Evolutionary conservation across 1,284 basidiomycete species (phyloP).

Genomic region (Cryptococcus neoformans): DNA sequence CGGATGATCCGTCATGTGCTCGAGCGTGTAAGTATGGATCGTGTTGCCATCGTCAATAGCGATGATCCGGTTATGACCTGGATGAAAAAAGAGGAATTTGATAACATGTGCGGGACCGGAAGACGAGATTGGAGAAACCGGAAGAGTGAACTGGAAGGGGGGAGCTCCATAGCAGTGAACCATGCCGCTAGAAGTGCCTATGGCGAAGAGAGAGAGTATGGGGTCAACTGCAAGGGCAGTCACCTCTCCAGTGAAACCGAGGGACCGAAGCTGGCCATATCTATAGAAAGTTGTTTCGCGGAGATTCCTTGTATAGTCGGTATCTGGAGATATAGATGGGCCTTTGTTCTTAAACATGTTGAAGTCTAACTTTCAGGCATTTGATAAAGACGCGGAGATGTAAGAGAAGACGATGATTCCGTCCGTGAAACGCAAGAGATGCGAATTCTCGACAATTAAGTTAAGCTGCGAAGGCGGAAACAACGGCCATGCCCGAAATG

Average conservation of each 20-base stretch:
- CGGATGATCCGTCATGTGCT: slow-evolving; percentile 31
- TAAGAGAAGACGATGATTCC: background rate
- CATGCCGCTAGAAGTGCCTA: slow-evolving; percentile 54
- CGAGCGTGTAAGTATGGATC: slow-evolving; percentile 37
- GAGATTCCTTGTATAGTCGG: slow-evolving; percentile 45
- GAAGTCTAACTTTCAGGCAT: background rate
- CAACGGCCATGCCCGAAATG: no score
- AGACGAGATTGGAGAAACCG: slow-evolving; percentile 25
- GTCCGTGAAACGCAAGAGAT: background rate
- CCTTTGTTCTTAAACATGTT: slow-evolving; percentile 46
- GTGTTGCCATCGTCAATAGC: slow-evolving; percentile 42
- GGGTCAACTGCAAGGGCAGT: slow-evolving; percentile 67
- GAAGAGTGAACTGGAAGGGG: slow-evolving; percentile 44
- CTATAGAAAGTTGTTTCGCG: slow-evolving; percentile 45
- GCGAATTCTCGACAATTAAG: no score
- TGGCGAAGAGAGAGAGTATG: slow-evolving; percentile 66
- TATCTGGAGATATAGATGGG: slow-evolving; percentile 27
- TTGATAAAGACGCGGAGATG: background rate
- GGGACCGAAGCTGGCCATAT: slow-evolving; percentile 43
- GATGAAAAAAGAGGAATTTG: slow-evolving; percentile 48
- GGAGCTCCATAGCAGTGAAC: slow-evolving; percentile 44
- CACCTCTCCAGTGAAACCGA: slow-evolving; percentile 54
- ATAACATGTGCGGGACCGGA: slow-evolving; percentile 21
- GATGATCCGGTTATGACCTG: slow-evolving; percentile 41
- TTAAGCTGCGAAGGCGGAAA: no score